Evolutionary conservation across 176 grass and related monocot species (phyloP), one percentile per base, ranked within the genome.

Genomic region (Thinopyrum elongatum): DNA sequence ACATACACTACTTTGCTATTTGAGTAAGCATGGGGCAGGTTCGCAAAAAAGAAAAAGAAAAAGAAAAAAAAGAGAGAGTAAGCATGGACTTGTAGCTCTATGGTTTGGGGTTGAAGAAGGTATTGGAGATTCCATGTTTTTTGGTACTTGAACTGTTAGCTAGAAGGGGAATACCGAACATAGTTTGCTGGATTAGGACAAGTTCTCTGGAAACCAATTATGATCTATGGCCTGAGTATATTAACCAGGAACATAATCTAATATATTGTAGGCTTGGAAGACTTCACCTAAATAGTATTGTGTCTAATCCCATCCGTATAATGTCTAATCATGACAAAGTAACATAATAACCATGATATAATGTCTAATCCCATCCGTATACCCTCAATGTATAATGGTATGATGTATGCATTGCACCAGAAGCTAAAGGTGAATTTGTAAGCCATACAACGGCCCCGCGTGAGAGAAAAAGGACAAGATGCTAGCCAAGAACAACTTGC

Each of bases 401-500:
- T 38, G 8, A 11, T 41, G 22, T 7, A 26, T 59, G 22, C 80
- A 57, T 4, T 80, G 30, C 19, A n/a, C 44, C 70, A 8, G n/a
- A 78, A 72, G 39, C n/a, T 78, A 25, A 78, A 62, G 1, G 12
- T 22, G 82, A 82, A 27, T 53, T 70, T 91, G 16, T 30, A 82
- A 85, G 35, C 44, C 88, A 79, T 91, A 28, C 79, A 63, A 74
- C 21, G 51, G 90, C 76, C 90, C 90, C 35, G 77, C 76, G 78
- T 97, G 90, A 90, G 85, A 92, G 82, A 89, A 97, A 81, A 93
- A 92, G 88, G 89, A 62, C 77, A 83, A 92, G 80, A 89, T 64
- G 38, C 2, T 90, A 97, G 92, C 92, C 90, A 97, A 97, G 80
- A 87, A 94, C 85, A 88, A 94, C 94, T 86, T 88, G 93, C 93